These are phyloP conservation scores for Lagenidium giganteum DNA, from an alignment of 352 stramenopile genomes.

Conservation along the genomic window DNA sequence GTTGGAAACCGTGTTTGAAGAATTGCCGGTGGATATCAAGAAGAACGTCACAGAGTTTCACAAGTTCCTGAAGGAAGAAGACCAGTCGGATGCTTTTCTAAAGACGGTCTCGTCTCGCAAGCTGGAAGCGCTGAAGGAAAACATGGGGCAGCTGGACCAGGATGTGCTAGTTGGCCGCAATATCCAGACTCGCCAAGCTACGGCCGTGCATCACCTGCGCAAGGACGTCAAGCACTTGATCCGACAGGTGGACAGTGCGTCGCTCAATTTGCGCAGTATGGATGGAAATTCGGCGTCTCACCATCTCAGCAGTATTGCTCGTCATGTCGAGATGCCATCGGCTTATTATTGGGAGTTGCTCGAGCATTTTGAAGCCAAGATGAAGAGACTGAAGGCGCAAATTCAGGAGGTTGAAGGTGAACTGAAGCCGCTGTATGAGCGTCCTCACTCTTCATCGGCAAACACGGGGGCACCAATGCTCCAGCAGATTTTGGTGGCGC, in stretches of 20 bases:
- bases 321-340: constrained; percentile 73
- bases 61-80: constrained; percentile 63
- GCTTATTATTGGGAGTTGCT: constrained; percentile 79
- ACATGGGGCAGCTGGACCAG: constrained; percentile 55
- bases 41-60: constrained; percentile 78
- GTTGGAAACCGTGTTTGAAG: constrained; percentile 70
- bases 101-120: constrained; percentile 58
- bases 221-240: constrained; percentile 75
- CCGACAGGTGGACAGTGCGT: constrained; percentile 63
- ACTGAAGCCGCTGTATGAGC: constrained; percentile 47
- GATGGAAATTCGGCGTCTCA: constrained; percentile 40
- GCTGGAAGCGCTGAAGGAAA: constrained; percentile 46
- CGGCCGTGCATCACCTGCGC: constrained; percentile 57
- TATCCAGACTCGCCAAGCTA: constrained; percentile 45
- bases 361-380: constrained; percentile 63
- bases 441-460: too few species aligned
- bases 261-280: constrained; percentile 57
- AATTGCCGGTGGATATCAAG: constrained; percentile 63
- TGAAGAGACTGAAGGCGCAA: constrained; percentile 65
- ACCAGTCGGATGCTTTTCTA: constrained; percentile 68
- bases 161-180: constrained; percentile 58
- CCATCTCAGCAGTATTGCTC: constrained; percentile 57
- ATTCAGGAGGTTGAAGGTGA: constrained; percentile 71
- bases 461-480: too few species aligned
- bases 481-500: constrained; percentile 69